Evolutionary conservation across 2,329 filamentous ascomycete species (phyloP).

Genomic region (Aureobasidium sp.): DNA sequence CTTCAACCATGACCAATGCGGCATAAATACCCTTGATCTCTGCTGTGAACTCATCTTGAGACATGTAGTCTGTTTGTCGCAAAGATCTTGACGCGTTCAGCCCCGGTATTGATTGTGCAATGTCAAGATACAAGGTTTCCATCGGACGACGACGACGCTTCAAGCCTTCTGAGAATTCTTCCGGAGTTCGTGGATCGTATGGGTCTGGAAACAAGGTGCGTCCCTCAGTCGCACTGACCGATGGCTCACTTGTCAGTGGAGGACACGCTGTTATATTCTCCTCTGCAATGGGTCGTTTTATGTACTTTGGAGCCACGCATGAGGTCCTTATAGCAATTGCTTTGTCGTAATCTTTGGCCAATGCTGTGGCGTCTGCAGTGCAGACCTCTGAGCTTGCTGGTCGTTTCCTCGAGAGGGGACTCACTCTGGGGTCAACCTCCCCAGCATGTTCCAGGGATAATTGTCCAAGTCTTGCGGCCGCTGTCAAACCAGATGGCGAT

Average conservation of each 20-base stretch:
- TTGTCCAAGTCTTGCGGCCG: neutral
- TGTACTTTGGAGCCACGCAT: neutral
- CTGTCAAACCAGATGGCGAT: neutral
- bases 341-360: neutral
- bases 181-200: neutral
- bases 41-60: slow-evolving; percentile 67
- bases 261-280: neutral
- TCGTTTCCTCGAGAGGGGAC: neutral
- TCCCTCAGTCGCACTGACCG: neutral
- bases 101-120: neutral
- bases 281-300: neutral
- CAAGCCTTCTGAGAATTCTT: neutral
- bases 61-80: slow-evolving; percentile 51
- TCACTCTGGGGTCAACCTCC: neutral
- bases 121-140: neutral
- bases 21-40: slow-evolving; percentile 81
- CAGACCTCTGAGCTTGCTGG: slow-evolving; percentile 6
- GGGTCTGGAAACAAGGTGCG: neutral
- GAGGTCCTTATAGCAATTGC: neutral
- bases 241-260: neutral
- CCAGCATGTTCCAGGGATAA: neutral
- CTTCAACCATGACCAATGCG: slow-evolving; percentile 77
- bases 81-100: neutral
- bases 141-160: neutral
- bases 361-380: neutral